Conservation (phyloP, 257 asterid species). For the Eucommia ulmoides region DNA sequence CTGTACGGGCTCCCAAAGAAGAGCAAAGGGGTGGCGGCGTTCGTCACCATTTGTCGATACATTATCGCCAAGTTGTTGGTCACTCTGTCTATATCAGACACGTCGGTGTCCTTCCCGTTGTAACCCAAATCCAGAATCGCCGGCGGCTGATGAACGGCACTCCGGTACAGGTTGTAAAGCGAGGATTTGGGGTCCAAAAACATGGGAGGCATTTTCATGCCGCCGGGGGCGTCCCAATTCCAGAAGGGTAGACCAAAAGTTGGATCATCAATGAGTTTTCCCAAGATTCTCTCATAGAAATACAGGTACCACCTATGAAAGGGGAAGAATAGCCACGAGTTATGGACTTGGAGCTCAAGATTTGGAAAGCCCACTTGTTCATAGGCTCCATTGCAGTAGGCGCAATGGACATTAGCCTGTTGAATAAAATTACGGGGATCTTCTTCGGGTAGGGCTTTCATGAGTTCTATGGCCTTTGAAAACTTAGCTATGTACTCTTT, state of each 20-base stretch:
- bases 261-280: constrained; percentile 27
- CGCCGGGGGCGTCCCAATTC: constrained; percentile 38
- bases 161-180: constrained; percentile 26
- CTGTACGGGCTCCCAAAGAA: constrained; percentile 32
- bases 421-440: constrained; percentile 33
- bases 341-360: constrained; percentile 26
- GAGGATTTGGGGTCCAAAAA: constrained; percentile 11
- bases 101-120: constrained; percentile 7
- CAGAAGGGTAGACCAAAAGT: constrained; percentile 33
- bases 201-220: constrained; percentile 15
- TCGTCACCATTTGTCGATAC: constrained; percentile 32
- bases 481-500: constrained; percentile 25
- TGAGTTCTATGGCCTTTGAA: constrained; percentile 19
- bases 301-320: constrained; percentile 40
- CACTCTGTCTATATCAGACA: constrained; percentile 11
- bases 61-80: constrained; percentile 20
- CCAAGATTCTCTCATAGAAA: constrained; percentile 34
- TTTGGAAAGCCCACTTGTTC: constrained; percentile 17
- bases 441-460: constrained; percentile 27
- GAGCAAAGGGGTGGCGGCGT: constrained; percentile 18
- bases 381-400: constrained; percentile 34
- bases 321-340: constrained; percentile 31
- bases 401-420: constrained; percentile 41
- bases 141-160: constrained; percentile 16
- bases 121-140: constrained; percentile 23